phyloP scores from a whole-genome alignment of 2,329 filamentous ascomycete genomes.

The Ophiostoma triangulosporum region DNA sequence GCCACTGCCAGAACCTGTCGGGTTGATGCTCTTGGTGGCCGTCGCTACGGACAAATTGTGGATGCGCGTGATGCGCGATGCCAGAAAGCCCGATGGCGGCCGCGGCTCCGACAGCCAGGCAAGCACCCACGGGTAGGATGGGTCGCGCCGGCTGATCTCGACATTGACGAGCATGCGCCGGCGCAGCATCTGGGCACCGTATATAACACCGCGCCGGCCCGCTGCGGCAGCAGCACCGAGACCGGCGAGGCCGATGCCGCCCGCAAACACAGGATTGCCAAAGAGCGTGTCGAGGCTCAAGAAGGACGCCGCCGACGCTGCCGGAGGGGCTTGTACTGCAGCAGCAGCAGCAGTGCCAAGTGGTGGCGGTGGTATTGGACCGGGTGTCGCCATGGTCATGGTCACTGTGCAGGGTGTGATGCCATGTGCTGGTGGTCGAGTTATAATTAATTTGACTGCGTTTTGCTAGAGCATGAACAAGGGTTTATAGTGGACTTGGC shows the following conservation, averaged over 20 bases:
- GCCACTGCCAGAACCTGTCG: conserved; percentile 30
- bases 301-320: neutral
- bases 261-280: conserved; percentile 49
- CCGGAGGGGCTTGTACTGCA: neutral
- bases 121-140: conserved; percentile 86
- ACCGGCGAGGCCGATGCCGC: conserved; percentile 81
- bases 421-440: neutral
- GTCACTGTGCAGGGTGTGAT: neutral
- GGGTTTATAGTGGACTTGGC: neutral
- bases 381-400: conserved; percentile 1
- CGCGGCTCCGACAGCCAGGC: conserved; percentile 87
- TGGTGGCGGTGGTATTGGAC: conserved; percentile 1
- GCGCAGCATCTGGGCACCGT: conserved; percentile 60
- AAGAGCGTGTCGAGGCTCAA: conserved; percentile 40
- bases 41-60: conserved; percentile 47
- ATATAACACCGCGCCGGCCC: conserved; percentile 62
- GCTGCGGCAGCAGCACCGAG: conserved; percentile 72
- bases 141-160: conserved; percentile 88
- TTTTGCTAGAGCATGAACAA: too few relatives aligned
- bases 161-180: conserved; percentile 85
- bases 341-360: neutral
- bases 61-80: conserved; percentile 43
- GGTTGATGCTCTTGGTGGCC: conserved; percentile 36
- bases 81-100: conserved; percentile 44
- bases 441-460: too few relatives aligned